A percentile compares a stretch with the other conserved stretches of the same genome.
phyloP scores from a whole-genome alignment of 768 basidiomycete genomes.

The Boletus sp. region DNA sequence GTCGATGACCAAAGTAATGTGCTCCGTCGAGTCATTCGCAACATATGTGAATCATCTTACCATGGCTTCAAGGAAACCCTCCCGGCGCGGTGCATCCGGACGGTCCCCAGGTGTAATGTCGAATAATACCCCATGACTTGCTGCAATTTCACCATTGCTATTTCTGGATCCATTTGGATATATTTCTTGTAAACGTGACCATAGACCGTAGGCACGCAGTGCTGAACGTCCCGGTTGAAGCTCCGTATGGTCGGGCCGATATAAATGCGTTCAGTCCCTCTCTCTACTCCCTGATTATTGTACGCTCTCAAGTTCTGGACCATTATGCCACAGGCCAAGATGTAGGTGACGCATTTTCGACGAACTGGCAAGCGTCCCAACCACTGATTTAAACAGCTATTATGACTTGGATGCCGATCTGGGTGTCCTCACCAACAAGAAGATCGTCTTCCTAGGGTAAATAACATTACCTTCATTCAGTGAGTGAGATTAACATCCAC shows the following conservation, averaged over 20 bases:
- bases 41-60: background rate
- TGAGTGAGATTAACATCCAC: background rate
- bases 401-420: constrained; percentile 63
- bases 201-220: background rate
- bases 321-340: constrained; percentile 44
- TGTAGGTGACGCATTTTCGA: constrained; percentile 36
- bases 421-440: constrained; percentile 43
- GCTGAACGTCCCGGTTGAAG: background rate
- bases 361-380: background rate
- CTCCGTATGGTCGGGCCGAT: background rate
- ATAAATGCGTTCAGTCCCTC: background rate
- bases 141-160: constrained; percentile 9
- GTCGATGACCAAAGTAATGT: background rate
- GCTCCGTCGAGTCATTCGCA: background rate
- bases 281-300: background rate
- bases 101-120: constrained; percentile 5
- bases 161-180: constrained; percentile 2
- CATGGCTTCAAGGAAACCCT: background rate
- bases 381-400: constrained; percentile 29
- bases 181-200: constrained; percentile 11
- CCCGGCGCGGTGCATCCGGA: constrained; percentile 2
- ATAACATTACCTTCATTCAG: constrained; percentile 1
- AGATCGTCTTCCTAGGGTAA: constrained; percentile 60
- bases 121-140: constrained; percentile 15
- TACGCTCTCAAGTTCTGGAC: background rate